Evolutionary conservation across 1,284 basidiomycete species (phyloP).

Genomic region (Anthracocystis setariae): DNA sequence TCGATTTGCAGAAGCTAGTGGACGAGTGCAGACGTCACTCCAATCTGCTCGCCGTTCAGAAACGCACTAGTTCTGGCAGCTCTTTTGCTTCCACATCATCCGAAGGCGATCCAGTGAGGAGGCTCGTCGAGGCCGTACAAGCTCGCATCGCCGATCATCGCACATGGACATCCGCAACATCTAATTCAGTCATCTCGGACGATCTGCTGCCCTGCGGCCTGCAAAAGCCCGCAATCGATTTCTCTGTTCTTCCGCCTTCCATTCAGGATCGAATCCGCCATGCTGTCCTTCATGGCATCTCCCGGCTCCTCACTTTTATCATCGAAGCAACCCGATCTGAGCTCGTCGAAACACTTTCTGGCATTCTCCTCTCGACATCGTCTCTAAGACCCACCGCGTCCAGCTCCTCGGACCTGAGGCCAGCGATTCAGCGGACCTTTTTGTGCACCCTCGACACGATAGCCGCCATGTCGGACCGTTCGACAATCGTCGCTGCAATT

Average conservation of each 20-base stretch:
- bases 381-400: conserved; percentile 12
- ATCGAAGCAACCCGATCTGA: conserved; percentile 6
- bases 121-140: conserved; percentile 13
- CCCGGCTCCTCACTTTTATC: not conserved
- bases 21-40: conserved; percentile 26
- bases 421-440: conserved; percentile 7
- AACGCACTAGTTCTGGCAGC: not conserved
- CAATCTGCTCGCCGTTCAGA: conserved; percentile 12
- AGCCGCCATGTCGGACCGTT: not conserved
- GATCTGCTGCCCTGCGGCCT: conserved; percentile 23
- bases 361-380: conserved; percentile 1
- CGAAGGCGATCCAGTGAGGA: not conserved
- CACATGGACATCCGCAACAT: conserved; percentile 7
- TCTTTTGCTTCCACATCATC: not conserved
- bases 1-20: conserved; percentile 29
- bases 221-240: conserved; percentile 10
- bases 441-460: conserved; percentile 17
- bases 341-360: conserved; percentile 8
- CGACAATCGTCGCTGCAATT: conserved; percentile 10
- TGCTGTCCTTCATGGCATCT: conserved; percentile 14
- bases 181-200: conserved; percentile 6
- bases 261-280: conserved; percentile 13
- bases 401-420: conserved; percentile 10
- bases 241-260: conserved; percentile 5
- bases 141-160: conserved; percentile 12